These are phyloP conservation scores for Ustilaginoidea virens DNA, from an alignment of 2,329 filamentous ascomycete species.

Conservation along the genomic window DNA sequence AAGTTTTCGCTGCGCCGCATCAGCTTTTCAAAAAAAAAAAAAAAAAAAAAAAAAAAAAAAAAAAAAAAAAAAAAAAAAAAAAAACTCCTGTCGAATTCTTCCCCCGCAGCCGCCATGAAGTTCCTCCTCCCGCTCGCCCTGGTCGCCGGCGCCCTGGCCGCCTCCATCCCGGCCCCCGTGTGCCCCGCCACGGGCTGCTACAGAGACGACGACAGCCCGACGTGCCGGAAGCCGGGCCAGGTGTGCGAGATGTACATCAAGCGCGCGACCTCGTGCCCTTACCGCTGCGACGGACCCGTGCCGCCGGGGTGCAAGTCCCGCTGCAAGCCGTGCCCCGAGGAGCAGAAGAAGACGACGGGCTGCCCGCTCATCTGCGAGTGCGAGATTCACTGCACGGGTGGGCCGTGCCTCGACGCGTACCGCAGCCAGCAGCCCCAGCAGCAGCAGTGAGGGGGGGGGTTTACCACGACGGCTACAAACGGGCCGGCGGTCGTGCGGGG, in stretches of 20 bases:
- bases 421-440: too few species aligned
- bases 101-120: not conserved
- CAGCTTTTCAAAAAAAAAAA: too few species aligned
- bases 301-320: constrained; percentile 1
- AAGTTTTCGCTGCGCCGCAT: too few species aligned
- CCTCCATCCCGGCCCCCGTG: not conserved
- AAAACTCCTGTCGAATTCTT: too few species aligned
- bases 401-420: too few species aligned
- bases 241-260: not conserved
- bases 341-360: too few species aligned
- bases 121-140: not conserved
- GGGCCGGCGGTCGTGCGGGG: too few species aligned
- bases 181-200: constrained; percentile 2
- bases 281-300: not conserved
- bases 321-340: not conserved
- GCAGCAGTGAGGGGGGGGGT: too few species aligned
- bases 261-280: not conserved
- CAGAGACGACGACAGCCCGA: not conserved
- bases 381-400: not conserved
- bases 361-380: not conserved
- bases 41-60: too few species aligned
- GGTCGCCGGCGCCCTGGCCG: not conserved
- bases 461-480: too few species aligned
- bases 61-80: too few species aligned
- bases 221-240: not conserved